These are phyloP conservation scores for Candida pseudoviswanathii DNA, from an alignment of 1,139 yeast species.

Conservation along the genomic window DNA sequence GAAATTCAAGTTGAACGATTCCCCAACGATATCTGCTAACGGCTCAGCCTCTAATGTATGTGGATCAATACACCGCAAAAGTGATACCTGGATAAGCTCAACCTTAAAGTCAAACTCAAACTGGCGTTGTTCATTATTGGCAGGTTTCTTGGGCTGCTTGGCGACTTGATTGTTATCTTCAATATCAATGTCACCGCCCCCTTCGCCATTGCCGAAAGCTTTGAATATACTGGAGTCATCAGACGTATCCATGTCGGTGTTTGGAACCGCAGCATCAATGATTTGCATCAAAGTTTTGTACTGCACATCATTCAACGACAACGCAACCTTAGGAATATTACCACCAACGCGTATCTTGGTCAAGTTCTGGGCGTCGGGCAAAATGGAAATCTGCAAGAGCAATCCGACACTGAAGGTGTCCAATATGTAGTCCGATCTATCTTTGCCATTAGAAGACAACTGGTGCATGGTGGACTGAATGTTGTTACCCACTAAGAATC, in stretches of 20 bases:
- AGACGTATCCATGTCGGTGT: constrained; percentile 37
- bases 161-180: constrained; percentile 16
- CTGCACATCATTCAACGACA: constrained; percentile 84
- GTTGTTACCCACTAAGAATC: constrained; percentile 81
- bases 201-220: constrained; percentile 31
- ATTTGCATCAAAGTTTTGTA: constrained; percentile 85
- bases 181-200: constrained; percentile 24
- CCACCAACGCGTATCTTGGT: constrained; percentile 78
- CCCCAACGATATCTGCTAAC: constrained; percentile 73
- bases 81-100: constrained; percentile 59
- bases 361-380: constrained; percentile 76
- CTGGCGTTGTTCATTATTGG: constrained; percentile 50
- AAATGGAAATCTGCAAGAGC: constrained; percentile 75
- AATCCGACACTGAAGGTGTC: constrained; percentile 78
- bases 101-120: constrained; percentile 76
- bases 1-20: constrained; percentile 61
- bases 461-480: constrained; percentile 77
- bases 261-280: constrained; percentile 71
- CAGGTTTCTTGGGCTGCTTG: constrained; percentile 2
- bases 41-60: constrained; percentile 64
- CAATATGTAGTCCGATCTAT: constrained; percentile 56
- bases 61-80: constrained; percentile 69
- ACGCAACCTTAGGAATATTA: constrained; percentile 70
- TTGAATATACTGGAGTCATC: constrained; percentile 39
- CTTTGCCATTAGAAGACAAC: constrained; percentile 48